A percentile compares a stretch with the other conserved stretches of the same genome.
Evolutionary conservation across 1,284 basidiomycete species (phyloP).

Genomic region (Neotropicomus parvogracilis): DNA sequence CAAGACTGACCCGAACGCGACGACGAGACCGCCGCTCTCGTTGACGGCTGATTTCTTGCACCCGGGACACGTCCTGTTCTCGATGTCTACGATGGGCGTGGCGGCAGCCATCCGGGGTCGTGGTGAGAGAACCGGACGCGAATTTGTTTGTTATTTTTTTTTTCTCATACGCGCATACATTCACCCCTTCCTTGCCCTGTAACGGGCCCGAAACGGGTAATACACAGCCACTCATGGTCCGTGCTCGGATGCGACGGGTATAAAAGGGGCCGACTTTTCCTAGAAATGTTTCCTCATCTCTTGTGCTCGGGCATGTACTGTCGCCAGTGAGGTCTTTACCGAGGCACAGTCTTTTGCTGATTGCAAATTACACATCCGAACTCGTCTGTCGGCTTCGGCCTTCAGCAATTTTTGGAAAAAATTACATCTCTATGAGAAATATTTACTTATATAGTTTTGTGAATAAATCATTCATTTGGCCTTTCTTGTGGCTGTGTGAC

Average conservation of each 20-base stretch:
- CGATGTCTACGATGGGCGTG: constrained; percentile 33
- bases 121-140: no score
- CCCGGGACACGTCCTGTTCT: constrained; percentile 77
- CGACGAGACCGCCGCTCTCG: constrained; percentile 82
- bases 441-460: no score
- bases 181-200: no score
- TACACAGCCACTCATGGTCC: constrained; percentile 6
- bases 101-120: background rate
- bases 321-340: constrained; percentile 89
- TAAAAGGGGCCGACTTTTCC: constrained; percentile 1
- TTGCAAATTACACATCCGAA: constrained; percentile 91
- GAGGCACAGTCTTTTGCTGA: constrained; percentile 91
- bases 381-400: constrained; percentile 73
- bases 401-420: constrained; percentile 73
- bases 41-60: constrained; percentile 81
- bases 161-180: no score
- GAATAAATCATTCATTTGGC: background rate
- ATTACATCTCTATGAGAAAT: no score
- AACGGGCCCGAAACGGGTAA: background rate
- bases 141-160: no score
- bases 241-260: background rate
- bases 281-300: constrained; percentile 56
- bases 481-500: background rate
- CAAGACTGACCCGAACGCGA: constrained; percentile 78
- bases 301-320: constrained; percentile 91